Conservation (phyloP, 208 protist species). For the Trypanosoma congolense region DNA sequence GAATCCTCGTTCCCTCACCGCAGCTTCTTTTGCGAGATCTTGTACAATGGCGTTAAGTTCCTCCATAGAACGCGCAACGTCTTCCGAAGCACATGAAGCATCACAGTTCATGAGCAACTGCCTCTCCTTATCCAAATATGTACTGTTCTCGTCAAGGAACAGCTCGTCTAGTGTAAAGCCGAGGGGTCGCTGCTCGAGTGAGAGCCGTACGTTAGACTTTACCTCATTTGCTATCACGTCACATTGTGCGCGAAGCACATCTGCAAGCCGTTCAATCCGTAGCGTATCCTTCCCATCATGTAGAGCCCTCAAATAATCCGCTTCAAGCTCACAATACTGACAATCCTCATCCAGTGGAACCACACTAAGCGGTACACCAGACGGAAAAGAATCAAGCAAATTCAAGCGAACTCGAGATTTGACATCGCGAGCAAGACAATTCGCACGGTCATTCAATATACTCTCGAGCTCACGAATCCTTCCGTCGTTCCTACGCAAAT, state of each 20-base stretch:
- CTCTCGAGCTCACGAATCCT: slow-evolving; percentile 28
- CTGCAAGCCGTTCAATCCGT: slow-evolving; percentile 36
- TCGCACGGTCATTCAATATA: slow-evolving; percentile 67
- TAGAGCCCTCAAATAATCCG: slow-evolving; percentile 46
- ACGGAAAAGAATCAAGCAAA: slow-evolving; percentile 31
- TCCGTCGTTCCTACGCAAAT: slow-evolving; percentile 34
- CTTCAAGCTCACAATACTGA: slow-evolving; percentile 65
- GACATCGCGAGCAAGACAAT: slow-evolving; percentile 49
- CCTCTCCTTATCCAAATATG: slow-evolving; percentile 46
- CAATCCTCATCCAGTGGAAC: slow-evolving; percentile 69
- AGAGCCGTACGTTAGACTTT: slow-evolving; percentile 53
- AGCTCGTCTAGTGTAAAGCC: slow-evolving; percentile 56
- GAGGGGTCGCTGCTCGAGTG: slow-evolving; percentile 37
- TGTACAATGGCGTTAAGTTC: slow-evolving; percentile 38
- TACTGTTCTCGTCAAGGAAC: slow-evolving; percentile 55
- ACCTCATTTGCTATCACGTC: slow-evolving; percentile 58
- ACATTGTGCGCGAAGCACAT: slow-evolving; percentile 66
- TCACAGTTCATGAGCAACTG: slow-evolving; percentile 42
- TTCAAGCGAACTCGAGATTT: slow-evolving; percentile 38
- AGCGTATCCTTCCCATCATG: slow-evolving; percentile 48
- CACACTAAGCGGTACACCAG: slow-evolving; percentile 47
- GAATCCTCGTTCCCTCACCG: slow-evolving; percentile 55
- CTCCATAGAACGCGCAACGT: slow-evolving; percentile 36
- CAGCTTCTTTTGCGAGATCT: slow-evolving; percentile 53
- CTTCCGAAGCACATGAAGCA: slow-evolving; percentile 29